Base-by-base conservation (phyloP, 1,139 yeast genomes). In the Schwanniomyces etchellsii region DNA sequence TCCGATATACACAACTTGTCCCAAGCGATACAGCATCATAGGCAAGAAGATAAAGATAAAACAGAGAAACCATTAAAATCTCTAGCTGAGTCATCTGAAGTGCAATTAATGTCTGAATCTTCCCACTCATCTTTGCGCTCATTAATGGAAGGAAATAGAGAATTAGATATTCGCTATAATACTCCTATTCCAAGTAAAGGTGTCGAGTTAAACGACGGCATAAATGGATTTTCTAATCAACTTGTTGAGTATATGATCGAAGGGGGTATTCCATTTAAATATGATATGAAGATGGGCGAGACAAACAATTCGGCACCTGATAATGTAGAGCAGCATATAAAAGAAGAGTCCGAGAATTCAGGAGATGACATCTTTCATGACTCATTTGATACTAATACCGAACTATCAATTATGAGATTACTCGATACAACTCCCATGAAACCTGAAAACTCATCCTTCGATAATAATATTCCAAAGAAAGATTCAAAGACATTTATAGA, bases 111-210 rank as follows among this genome's bases (percentile, higher is more conserved):
- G 35, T 58, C 66, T 4, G 61, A 62, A 4, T 62, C 70, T 7
- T 65, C 72, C 3, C 70, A 64, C 40, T 63, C 70, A 3, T 65
- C 72, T 5, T 52, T 67, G 29, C 70, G 62, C 40, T 64, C 71
- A 2, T 52, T 67, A 31, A 39, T 52, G 27, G 70, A 63, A 21
- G 47, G 52, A 16, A 66, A 64, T 39, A 46, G 72, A 29, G 39
- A 45, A 5, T 52, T 67, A 28, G 48, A 52, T 10, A 47, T 48
- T 11, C 6, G 22, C 11, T 21, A 15, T 12, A 44, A 47, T 16
- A 45, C 45, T 10, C 36, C 38, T 2, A 42, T 43, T 11, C 38
- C 50, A 3, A 44, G 48, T 15, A 50, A 47, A 20, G 71, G 72
- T 2, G 40, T 64, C 3, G 52, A 56, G 34, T 47, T 67, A 33